phyloP scores from a whole-genome alignment of 306 rosid genomes.

The Abrus pulchellus region DNA sequence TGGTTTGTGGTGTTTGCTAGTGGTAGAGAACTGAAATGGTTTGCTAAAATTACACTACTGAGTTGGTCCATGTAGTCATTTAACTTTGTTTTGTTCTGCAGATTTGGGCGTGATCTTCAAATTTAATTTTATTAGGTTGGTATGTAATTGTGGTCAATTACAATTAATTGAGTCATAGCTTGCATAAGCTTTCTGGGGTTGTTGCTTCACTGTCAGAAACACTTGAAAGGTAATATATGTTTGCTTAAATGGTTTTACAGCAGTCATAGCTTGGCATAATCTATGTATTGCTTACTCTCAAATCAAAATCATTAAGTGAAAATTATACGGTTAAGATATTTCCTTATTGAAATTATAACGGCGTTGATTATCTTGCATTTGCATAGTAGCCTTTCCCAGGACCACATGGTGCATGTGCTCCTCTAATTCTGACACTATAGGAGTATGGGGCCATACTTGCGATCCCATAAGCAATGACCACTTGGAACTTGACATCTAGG shows the following conservation, averaged over 20 bases:
- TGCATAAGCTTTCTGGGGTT: neutral
- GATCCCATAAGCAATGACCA: constrained; percentile 37
- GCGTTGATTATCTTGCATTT: constrained; percentile 21
- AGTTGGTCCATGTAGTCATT: neutral
- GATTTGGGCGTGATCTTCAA: constrained; percentile 12
- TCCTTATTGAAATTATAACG: constrained; percentile 11
- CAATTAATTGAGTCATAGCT: constrained; percentile 15
- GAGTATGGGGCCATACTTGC: constrained; percentile 47
- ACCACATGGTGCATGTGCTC: constrained; percentile 58
- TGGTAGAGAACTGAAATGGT: constrained; percentile 10
- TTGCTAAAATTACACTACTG: constrained; percentile 4
- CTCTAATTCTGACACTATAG: constrained; percentile 45
- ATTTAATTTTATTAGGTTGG: constrained; percentile 14
- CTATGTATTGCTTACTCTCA: neutral
- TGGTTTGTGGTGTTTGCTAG: neutral
- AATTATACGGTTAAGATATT: neutral
- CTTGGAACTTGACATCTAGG: constrained; percentile 35
- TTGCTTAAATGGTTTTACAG: constrained; percentile 27
- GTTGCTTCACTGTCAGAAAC: constrained; percentile 2
- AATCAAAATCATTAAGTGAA: neutral
- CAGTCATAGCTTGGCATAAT: neutral
- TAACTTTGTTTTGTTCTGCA: constrained; percentile 17
- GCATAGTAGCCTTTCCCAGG: constrained; percentile 14
- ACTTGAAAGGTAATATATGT: neutral
- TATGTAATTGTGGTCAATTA: neutral